Evolutionary conservation across 2,329 filamentous ascomycete genomes (phyloP).

Genomic region (Lachnellula suecica): DNA sequence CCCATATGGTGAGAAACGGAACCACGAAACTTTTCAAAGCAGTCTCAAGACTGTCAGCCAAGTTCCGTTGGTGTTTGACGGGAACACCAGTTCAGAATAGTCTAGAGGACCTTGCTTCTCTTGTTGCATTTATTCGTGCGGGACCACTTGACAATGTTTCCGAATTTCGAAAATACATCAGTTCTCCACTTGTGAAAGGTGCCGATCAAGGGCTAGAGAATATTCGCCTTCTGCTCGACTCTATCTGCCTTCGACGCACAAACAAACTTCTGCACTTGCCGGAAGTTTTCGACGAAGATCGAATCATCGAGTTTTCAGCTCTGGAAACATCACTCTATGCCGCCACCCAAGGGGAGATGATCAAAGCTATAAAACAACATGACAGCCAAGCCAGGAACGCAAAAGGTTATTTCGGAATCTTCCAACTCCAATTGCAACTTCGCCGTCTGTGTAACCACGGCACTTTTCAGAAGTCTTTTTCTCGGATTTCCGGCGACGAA

Average conservation of each 20-base stretch:
- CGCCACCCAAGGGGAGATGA: constrained; percentile 1
- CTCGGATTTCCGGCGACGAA: background rate
- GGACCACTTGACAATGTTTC: constrained; percentile 8
- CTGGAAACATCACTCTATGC: constrained; percentile 22
- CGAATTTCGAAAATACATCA: constrained; percentile 20
- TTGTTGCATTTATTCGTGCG: constrained; percentile 26
- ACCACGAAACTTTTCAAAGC: constrained; percentile 45
- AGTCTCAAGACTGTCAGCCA: constrained; percentile 40
- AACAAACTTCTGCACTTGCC: constrained; percentile 41
- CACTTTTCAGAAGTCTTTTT: constrained; percentile 10
- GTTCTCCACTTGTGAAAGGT: constrained; percentile 28
- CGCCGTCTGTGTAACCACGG: constrained; percentile 19
- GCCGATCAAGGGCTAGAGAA: constrained; percentile 17
- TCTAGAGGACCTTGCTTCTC: constrained; percentile 31
- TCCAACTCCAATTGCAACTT: constrained; percentile 15
- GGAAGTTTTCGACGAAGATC: constrained; percentile 24
- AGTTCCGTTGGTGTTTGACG: constrained; percentile 37
- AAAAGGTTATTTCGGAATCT: constrained; percentile 13
- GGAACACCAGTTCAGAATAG: constrained; percentile 32
- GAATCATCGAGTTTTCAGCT: constrained; percentile 33
- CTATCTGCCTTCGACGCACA: constrained; percentile 42
- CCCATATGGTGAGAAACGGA: constrained; percentile 49
- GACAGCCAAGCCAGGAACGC: constrained; percentile 5
- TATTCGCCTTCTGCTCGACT: constrained; percentile 36
- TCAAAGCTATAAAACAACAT: constrained; percentile 5